Base-by-base conservation (phyloP, 176 grass and related monocot genomes). In the Bolboschoenus planiculmis region DNA sequence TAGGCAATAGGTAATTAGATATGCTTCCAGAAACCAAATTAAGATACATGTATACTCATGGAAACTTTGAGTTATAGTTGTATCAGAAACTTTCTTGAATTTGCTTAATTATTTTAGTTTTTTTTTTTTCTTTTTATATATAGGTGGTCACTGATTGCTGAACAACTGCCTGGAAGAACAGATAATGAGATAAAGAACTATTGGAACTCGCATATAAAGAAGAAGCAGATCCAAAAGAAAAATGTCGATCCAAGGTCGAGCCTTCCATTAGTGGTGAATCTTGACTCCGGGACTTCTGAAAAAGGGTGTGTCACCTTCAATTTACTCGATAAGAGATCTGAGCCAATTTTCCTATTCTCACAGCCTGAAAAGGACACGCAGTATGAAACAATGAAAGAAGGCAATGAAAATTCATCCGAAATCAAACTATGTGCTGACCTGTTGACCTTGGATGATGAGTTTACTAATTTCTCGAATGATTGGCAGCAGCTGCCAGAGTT, bases 151-250 rank as follows among this genome's bases (percentile, higher is more conserved):
- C 42, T 82, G 35, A 92, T 92, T 60, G 85, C 90, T 5, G 78
- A 56, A 51, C 86, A 46, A 62, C 84, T 92, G 83, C 90, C 90
- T 1, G 87, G 90, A 13, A 90, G 87, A 67, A 92, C 90, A 67
- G 90, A 92, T 80, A 92, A 92, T 62, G 90, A 92, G 78, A 90
- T 92, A 85, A 92, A 92, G 79, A 92, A 92, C 79, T 90, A 85
- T 63, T 92, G 87, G 90, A 87, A 92, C 83, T 90, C 90, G 18
- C 85, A 87, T 74, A 87, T 90, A 79, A 85, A 85, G 75, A 92
- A 92, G 87, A 85, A 37, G 7, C 14, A n/a, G n/a, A n/a, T 61
- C 10, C 0, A 7, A 40, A 57, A 43, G 16, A 85, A 80, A n/a
- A 66, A 15, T n/a, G 29, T 34, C 64, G 13, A 68, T 40, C 30